A percentile compares a stretch with the other conserved stretches of the same genome.
phyloP scores from a whole-genome alignment of 768 basidiomycete genomes.

The Termitomyces sp. region DNA sequence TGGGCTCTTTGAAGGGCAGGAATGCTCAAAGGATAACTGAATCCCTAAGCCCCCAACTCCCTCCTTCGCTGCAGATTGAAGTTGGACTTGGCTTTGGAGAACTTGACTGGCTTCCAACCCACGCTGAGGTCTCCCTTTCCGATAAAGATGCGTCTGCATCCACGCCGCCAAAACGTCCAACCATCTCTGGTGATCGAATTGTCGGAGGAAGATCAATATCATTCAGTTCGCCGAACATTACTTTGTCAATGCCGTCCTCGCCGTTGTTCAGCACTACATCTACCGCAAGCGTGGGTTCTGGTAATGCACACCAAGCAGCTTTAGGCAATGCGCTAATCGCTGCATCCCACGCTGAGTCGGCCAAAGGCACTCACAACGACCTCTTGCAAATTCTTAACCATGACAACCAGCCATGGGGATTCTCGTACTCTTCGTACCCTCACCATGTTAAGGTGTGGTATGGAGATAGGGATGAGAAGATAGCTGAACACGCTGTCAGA shows the following conservation, averaged over 20 bases:
- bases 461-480: constrained; percentile 90
- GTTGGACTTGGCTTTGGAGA: constrained; percentile 52
- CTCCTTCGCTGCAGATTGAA: constrained; percentile 48
- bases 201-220: constrained; percentile 71
- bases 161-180: constrained; percentile 31
- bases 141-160: constrained; percentile 17
- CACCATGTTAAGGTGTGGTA: constrained; percentile 85
- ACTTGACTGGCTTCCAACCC: constrained; percentile 41
- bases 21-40: constrained; percentile 32
- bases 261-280: constrained; percentile 38
- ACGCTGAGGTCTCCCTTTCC: constrained; percentile 19
- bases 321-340: constrained; percentile 89
- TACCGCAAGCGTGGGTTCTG: constrained; percentile 22
- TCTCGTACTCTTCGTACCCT: constrained; percentile 77
- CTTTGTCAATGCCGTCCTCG: constrained; percentile 41
- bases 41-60: constrained; percentile 45
- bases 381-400: constrained; percentile 90
- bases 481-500: constrained; percentile 82
- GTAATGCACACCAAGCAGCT: constrained; percentile 52
- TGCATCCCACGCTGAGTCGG: constrained; percentile 92
- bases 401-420: constrained; percentile 85
- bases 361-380: constrained; percentile 87
- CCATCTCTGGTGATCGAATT: constrained; percentile 33
- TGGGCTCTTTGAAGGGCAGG: constrained; percentile 71
- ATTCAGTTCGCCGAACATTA: constrained; percentile 46